Evolutionary conservation across 352 stramenopile genomes (phyloP), one percentile per base, ranked within the genome.

Genomic region (Globisporangium takayamanum): DNA sequence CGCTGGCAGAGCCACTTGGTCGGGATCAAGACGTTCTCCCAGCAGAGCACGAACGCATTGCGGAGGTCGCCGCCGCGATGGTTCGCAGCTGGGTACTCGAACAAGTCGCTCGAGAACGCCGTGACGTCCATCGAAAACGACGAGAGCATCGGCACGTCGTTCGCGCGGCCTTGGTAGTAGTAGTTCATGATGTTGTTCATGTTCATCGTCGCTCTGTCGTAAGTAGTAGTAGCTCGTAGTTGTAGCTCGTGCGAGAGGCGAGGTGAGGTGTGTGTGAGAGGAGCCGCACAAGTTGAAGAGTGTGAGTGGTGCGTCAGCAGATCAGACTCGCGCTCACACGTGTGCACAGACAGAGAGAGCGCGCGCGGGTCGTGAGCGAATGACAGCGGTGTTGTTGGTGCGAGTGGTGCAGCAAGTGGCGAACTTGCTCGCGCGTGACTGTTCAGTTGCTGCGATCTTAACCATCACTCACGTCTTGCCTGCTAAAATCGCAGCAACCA

Each of bases 91-190:
- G 72, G 72, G 49, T 84, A 81, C 57, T 81, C 73, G 57, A 82
- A 81, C 16, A 84, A 59, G 47, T 84, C 74, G 48, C 60, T 82
- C 26, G 74, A 84, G 59, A 81, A 84, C 51, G 59, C 51, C 8
- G 74, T 79, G 22, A 81, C 59, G 66, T 84, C 74, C 74, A 84
- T 84, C 16, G 72, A 84, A 64, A 84, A 84, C 41, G 74, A 84
- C 45, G 74, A 82, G 14, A 78, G 55, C 74, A 82, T 81, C 12
- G 68, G 53, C 51, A 59, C 51, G 51, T 53, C 48, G 28, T 53
- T 58, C 22, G 42, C 18, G 44, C 59, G 59, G 15, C 53, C 59
- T 46, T 64, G 51, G 63, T 79, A 69, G 25, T 73, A 79, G 68
- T 78, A 68, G 44, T 60, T 75, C 53, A 74, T 70, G 53, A 62